These are phyloP conservation scores for Fusarium sp. DNA, from an alignment of 2,329 filamentous ascomycete genomes.

Conservation along the genomic window DNA sequence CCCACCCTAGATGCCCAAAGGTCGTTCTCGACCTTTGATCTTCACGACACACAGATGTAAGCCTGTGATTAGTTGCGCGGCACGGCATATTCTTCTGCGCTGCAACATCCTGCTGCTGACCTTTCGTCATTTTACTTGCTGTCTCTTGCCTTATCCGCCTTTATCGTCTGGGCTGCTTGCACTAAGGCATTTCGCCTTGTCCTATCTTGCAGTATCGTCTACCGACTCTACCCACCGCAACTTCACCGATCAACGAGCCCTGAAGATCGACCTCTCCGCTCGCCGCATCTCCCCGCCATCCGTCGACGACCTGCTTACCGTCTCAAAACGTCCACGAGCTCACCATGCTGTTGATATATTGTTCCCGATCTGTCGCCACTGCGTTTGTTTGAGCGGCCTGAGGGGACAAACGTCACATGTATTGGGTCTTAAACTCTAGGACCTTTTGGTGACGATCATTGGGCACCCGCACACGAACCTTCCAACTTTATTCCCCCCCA, in stretches of 20 bases:
- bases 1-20: conserved; percentile 34
- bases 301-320: conserved; percentile 25
- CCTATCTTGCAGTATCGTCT: conserved; percentile 20
- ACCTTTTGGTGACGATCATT: conserved; percentile 10
- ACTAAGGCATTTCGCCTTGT: conserved; percentile 18
- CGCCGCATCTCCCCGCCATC: conserved; percentile 22
- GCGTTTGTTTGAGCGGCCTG: conserved; percentile 29
- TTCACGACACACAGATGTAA: conserved; percentile 30
- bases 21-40: conserved; percentile 36
- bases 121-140: conserved; percentile 38
- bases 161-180: conserved; percentile 19
- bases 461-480: not conserved
- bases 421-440: conserved; percentile 14
- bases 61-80: conserved; percentile 42
- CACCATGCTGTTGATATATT: conserved; percentile 43
- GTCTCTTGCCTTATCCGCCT: conserved; percentile 22
- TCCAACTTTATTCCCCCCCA: conserved; percentile 11
- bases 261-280: conserved; percentile 42
- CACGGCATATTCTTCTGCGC: conserved; percentile 35
- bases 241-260: conserved; percentile 47
- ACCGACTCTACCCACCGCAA: conserved; percentile 26
- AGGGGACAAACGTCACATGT: conserved; percentile 34
- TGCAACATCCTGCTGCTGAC: conserved; percentile 35
- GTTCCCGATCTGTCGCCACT: conserved; percentile 29
- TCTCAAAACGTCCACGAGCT: conserved; percentile 23